Evolutionary conservation across 2,329 filamentous ascomycete species (phyloP).

Genomic region (Aspergillus neotritici): DNA sequence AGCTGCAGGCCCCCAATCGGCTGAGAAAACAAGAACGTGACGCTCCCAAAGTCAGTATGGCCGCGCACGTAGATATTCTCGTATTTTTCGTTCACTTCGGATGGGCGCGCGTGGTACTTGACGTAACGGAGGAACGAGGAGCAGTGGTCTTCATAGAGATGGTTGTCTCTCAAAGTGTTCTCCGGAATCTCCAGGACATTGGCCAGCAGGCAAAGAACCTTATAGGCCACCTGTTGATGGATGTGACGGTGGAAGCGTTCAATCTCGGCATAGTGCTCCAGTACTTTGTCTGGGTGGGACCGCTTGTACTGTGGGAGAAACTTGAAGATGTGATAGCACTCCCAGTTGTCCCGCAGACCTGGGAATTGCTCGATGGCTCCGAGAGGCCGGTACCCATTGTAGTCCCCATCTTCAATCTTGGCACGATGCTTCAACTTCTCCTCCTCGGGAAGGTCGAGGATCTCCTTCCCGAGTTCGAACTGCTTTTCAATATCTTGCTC

Average conservation of each 20-base stretch:
- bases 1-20: conserved; percentile 55
- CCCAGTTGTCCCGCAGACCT: too few species aligned
- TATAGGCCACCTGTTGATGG: conserved; percentile 51
- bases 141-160: conserved; percentile 52
- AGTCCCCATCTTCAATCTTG: conserved; percentile 47
- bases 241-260: conserved; percentile 49
- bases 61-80: conserved; percentile 44
- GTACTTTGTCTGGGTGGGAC: too few species aligned
- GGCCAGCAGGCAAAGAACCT: conserved; percentile 54
- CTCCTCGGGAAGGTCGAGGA: conserved; percentile 50
- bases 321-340: too few species aligned
- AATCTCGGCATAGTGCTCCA: conserved; percentile 50
- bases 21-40: conserved; percentile 54
- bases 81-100: conserved; percentile 43
- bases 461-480: conserved; percentile 53
- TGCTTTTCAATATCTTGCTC: conserved; percentile 55
- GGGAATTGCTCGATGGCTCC: conserved; percentile 27
- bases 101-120: conserved; percentile 49
- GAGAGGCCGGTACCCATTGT: conserved; percentile 50
- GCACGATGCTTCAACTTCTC: conserved; percentile 54
- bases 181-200: conserved; percentile 56
- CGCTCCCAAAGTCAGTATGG: conserved; percentile 54
- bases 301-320: too few species aligned
- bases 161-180: conserved; percentile 50
- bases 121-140: conserved; percentile 59